These are phyloP conservation scores for Closterium sp. DNA, from an alignment of 139 green algal genomes.

Conservation along the genomic window DNA sequence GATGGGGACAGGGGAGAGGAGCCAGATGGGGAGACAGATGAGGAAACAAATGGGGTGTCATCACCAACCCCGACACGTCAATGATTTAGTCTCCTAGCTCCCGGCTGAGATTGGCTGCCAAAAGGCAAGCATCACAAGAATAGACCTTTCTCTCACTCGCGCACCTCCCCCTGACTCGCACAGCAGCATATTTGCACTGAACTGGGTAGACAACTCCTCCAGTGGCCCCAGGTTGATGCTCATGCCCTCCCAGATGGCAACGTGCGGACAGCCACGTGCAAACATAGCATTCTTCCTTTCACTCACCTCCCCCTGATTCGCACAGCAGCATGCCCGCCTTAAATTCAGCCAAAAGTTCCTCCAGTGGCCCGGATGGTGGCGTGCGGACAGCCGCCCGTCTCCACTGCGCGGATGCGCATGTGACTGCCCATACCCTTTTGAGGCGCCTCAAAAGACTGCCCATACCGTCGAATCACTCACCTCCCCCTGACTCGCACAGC, in stretches of 20 bases:
- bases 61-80: conserved; percentile 58
- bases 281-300: background rate
- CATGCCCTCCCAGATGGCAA: conserved; percentile 62
- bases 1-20: no score
- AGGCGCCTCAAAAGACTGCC: no score
- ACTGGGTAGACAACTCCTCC: conserved; percentile 52
- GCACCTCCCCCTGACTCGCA: conserved; percentile 55
- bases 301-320: conserved; percentile 21
- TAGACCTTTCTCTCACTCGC: background rate
- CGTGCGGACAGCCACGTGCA: conserved; percentile 47
- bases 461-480: no score
- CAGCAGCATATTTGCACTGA: conserved; percentile 49
- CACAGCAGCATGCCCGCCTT: conserved; percentile 50
- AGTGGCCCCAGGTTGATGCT: conserved; percentile 53
- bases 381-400: no score
- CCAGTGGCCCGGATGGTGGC: no score
- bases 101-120: conserved; percentile 58
- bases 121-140: no score
- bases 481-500: conserved; percentile 54
- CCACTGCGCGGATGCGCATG: no score
- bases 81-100: conserved; percentile 63
- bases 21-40: no score
- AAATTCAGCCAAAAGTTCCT: conserved; percentile 51
- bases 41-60: background rate
- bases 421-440: no score